These are phyloP conservation scores for Cryptococcus amylolentus DNA, from an alignment of 1,284 basidiomycete genomes.

Conservation along the genomic window DNA sequence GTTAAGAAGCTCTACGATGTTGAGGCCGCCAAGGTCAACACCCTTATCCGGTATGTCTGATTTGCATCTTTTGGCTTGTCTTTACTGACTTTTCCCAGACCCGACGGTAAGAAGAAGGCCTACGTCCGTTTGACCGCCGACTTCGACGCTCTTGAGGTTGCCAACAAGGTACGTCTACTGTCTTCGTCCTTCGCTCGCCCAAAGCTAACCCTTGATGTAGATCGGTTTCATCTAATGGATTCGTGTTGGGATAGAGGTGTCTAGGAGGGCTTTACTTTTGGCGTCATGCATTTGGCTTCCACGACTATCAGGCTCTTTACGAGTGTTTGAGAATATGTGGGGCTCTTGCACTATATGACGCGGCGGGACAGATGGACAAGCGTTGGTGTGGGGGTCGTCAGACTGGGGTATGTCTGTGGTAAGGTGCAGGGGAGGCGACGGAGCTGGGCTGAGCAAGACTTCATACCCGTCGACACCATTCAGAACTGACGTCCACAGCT, in stretches of 20 bases:
- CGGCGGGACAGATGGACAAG: not conserved
- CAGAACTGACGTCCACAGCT: too few species aligned
- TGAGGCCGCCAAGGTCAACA: constrained; percentile 93
- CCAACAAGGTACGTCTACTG: constrained; percentile 79
- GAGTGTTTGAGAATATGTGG: not conserved
- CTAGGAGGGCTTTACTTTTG: constrained; percentile 16
- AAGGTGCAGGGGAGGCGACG: too few species aligned
- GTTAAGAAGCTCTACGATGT: constrained; percentile 99
- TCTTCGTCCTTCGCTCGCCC: not conserved
- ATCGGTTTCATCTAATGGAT: constrained; percentile 51
- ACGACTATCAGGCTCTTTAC: constrained; percentile 2
- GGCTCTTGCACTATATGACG: not conserved
- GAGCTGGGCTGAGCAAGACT: too few species aligned
- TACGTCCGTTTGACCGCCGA: constrained; percentile 93
- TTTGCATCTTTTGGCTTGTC: not conserved
- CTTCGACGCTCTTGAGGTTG: constrained; percentile 95
- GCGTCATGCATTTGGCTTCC: constrained; percentile 23
- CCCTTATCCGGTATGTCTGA: constrained; percentile 80
- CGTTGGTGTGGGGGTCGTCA: too few species aligned
- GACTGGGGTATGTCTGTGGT: too few species aligned
- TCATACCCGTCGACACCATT: too few species aligned
- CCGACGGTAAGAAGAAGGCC: constrained; percentile 99
- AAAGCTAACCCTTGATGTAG: constrained; percentile 22
- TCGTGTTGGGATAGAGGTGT: not conserved
- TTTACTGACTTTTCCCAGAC: constrained; percentile 55